Evolutionary conservation across 805 yeast species (phyloP), one percentile per base, ranked within the genome.

Genomic region (Limtongozyma cylindracea): DNA sequence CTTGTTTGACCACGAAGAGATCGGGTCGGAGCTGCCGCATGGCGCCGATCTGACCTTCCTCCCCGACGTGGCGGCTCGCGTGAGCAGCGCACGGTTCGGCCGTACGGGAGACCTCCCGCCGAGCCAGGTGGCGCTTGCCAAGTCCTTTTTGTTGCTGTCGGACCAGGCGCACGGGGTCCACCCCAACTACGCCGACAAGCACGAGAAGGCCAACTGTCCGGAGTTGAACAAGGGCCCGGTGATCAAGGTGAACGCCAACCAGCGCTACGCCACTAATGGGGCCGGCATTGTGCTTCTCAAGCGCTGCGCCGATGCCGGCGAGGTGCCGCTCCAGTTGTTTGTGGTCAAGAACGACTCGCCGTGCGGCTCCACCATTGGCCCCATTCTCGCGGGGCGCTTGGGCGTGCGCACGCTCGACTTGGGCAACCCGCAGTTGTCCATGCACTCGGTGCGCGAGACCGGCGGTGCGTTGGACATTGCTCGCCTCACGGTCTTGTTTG

Each of bases 111-210:
- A n/a, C n/a, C n/a, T n/a, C n/a, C 35, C 27, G 15, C 23, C 32
- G 17, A 31, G 37, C 23, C 32, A 33, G 13, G 27, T 24, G 11
- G 41, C 71, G 1, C 55, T 67, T 47, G 56, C 82, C 6, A 70
- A 69, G 11, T 78, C 95, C 2, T 82, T 88, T 43, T 58, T 84
- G 32, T 43, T 88, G 20, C 82, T 95, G 0, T 76, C 93, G 0
- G 98, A 84, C 42, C 88, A 80, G 66, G 93, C 96, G 2, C 98
- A 84, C 40, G 96, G 93, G 16, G 72, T 84, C 18, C 94, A 84
- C 43, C 98, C 98, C 26, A 84, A 84, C 44, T 84, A 84, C 42
- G 47, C 61, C 4, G 59, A 56, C 23, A 61, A 61, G 33, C 73
- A 88, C 45, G 96, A 88, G 39, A 39, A 61, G 12, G 50, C 59